Evolutionary conservation across 306 rosid genomes (phyloP).

Genomic region (Trifolium fragiferum): DNA sequence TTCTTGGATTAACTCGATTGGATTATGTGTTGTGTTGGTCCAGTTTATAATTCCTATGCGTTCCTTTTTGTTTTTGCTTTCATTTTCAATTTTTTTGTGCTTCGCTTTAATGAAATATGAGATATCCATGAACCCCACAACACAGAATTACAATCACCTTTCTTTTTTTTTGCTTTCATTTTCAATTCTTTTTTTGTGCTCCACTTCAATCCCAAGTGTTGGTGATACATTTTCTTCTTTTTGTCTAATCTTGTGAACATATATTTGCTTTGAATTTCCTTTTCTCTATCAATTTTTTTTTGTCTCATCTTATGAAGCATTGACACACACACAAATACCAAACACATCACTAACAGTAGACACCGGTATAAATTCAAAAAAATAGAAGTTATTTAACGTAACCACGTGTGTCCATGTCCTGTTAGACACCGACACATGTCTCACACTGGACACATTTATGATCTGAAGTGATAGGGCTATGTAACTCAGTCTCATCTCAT

Average conservation of each 20-base stretch:
- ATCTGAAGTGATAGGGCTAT: background rate
- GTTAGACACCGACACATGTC: background rate
- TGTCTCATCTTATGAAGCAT: background rate
- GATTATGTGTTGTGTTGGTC: constrained; percentile 20
- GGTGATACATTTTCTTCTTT: background rate
- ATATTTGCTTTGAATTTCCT: background rate
- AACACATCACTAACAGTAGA: background rate
- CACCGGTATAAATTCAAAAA: background rate
- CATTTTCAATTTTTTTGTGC: constrained; percentile 13
- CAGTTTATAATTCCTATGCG: background rate
- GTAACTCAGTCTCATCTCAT: background rate
- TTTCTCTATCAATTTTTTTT: background rate
- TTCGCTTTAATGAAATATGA: constrained; percentile 1
- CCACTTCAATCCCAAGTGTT: background rate
- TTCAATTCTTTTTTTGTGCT: constrained; percentile 24
- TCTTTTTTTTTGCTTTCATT: background rate
- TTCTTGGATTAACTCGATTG: constrained; percentile 9
- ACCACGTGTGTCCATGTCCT: background rate
- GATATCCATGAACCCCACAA: background rate
- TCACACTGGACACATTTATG: background rate
- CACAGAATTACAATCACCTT: background rate
- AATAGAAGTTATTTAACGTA: background rate
- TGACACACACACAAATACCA: background rate
- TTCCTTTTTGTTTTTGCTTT: background rate
- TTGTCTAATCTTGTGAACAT: background rate